Conservation (phyloP, 1,139 yeast species). For the Suhomyces taliae region DNA sequence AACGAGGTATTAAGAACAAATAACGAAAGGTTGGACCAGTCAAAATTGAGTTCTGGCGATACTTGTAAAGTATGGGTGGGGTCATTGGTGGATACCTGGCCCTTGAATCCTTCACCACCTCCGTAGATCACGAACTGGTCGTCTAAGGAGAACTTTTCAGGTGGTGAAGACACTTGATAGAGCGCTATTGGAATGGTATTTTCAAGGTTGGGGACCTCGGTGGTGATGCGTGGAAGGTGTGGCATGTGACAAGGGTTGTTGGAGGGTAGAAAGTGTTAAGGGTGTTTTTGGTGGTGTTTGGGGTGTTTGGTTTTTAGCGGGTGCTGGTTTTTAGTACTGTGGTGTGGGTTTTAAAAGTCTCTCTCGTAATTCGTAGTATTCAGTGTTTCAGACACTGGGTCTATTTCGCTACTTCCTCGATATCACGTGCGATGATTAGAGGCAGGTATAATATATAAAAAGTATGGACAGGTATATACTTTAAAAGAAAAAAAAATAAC, state of each 20-base stretch:
- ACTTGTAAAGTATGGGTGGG: constrained; percentile 15
- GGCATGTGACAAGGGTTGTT: constrained; percentile 2
- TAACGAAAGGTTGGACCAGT: constrained; percentile 22
- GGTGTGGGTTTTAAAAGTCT: background rate
- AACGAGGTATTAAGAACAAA: constrained; percentile 42
- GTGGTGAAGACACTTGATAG: constrained; percentile 38
- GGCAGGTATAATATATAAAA: background rate
- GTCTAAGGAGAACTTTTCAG: constrained; percentile 40
- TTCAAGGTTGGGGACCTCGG: constrained; percentile 42
- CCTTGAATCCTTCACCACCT: constrained; percentile 30
- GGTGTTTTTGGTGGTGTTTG: background rate
- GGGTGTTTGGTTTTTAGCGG: background rate
- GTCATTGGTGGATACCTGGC: constrained; percentile 19
- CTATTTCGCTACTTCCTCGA: background rate
- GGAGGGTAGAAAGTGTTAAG: background rate
- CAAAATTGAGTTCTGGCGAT: constrained; percentile 13
- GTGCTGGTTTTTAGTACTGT: background rate
- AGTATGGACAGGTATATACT: background rate
- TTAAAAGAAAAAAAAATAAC: too few relatives aligned
- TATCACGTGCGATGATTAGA: background rate
- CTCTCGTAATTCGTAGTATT: too few relatives aligned
- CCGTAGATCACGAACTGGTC: constrained; percentile 45
- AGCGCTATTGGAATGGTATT: constrained; percentile 38
- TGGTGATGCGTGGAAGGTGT: constrained; percentile 18
- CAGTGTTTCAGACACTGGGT: too few relatives aligned